Conservation (phyloP, 2,329 filamentous ascomycete species). For the Aspergillus sojae region DNA sequence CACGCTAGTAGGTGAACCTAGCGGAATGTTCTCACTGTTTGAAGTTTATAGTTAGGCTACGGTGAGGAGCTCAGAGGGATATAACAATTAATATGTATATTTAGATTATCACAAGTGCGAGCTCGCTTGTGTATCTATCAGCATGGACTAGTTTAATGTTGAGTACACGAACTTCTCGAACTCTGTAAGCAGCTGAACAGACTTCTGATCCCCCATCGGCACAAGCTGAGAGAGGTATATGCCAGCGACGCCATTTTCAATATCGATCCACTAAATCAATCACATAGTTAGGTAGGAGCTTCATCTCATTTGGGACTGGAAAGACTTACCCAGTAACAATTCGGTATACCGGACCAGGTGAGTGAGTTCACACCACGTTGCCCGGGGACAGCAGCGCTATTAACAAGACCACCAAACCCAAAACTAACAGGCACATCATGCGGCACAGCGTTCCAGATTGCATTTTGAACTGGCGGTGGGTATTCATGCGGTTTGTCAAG, state of each 20-base stretch:
- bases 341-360: conserved; percentile 9
- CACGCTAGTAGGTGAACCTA: too few species aligned
- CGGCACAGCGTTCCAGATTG: conserved; percentile 6
- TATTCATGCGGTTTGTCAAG: conserved; percentile 4
- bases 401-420: conserved; percentile 9
- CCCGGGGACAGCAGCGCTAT: not conserved
- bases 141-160: not conserved
- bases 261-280: conserved; percentile 7
- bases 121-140: too few species aligned
- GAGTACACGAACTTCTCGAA: conserved; percentile 7
- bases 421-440: not conserved
- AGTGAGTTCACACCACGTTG: conserved; percentile 4
- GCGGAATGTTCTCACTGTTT: too few species aligned
- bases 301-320: not conserved
- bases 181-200: conserved; percentile 6
- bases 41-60: too few species aligned
- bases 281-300: not conserved
- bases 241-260: conserved; percentile 8
- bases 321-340: conserved; percentile 11
- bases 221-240: conserved; percentile 9
- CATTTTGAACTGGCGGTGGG: not conserved
- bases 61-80: too few species aligned
- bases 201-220: conserved; percentile 8
- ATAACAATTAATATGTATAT: too few species aligned
- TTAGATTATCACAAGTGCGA: too few species aligned